Evolutionary conservation across 2,329 filamentous ascomycete species (phyloP).

Genomic region (Metarhizium album): DNA sequence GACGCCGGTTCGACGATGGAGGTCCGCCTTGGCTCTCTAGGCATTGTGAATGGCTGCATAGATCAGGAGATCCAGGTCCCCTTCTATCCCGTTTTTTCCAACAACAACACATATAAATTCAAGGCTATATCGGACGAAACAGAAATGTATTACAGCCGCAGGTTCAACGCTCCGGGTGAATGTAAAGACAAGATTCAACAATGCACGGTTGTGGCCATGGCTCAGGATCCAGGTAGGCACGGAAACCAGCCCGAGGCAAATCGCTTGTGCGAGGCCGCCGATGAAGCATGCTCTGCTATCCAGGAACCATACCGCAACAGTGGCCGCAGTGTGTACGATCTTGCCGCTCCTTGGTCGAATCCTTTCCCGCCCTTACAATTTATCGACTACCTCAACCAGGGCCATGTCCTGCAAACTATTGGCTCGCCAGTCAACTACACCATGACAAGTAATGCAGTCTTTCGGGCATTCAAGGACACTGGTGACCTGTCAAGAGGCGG

Average conservation of each 20-base stretch:
- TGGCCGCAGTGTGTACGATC: slow-evolving; percentile 49
- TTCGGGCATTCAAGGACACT: slow-evolving; percentile 33
- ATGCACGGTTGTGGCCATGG: slow-evolving; percentile 35
- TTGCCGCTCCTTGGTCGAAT: slow-evolving; percentile 43
- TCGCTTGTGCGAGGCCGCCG: slow-evolving; percentile 42
- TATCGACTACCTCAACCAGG: slow-evolving; percentile 53
- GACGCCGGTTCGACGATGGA: slow-evolving; percentile 41
- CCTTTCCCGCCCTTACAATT: slow-evolving; percentile 55
- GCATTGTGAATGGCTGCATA: slow-evolving; percentile 62
- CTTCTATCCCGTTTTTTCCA: slow-evolving; percentile 45
- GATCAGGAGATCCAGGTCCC: slow-evolving; percentile 52
- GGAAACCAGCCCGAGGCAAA: slow-evolving; percentile 29
- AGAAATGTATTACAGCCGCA: slow-evolving; percentile 33
- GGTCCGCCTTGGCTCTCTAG: slow-evolving; percentile 51
- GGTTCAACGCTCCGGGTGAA: slow-evolving; percentile 25
- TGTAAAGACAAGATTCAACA: slow-evolving; percentile 41
- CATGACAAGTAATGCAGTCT: slow-evolving; percentile 34
- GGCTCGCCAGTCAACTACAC: slow-evolving; percentile 54
- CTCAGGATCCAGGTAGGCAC: slow-evolving; percentile 28
- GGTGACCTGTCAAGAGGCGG: slow-evolving; percentile 55
- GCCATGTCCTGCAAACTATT: slow-evolving; percentile 44
- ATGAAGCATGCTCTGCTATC: slow-evolving; percentile 33
- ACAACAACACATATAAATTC: slow-evolving; percentile 57
- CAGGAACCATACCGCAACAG: slow-evolving; percentile 45
- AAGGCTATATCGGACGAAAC: slow-evolving; percentile 41